Evolutionary conservation across 257 asterid species (phyloP), one percentile per base, ranked within the genome.

Genomic region (Jaltomata sinuosa): DNA sequence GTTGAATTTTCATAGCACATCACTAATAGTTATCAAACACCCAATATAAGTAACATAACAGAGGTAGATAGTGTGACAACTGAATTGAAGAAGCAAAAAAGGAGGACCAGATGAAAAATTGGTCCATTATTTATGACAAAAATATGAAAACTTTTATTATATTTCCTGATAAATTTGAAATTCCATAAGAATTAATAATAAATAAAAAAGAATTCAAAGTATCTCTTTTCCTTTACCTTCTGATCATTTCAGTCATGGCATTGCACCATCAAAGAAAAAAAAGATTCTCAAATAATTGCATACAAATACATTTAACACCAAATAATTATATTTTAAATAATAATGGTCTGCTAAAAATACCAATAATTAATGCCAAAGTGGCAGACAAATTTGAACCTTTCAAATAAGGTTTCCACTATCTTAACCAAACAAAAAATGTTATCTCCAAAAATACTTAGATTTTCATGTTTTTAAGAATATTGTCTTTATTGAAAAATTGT

Each of bases 381-480:
- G 82, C 82, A 77, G 82, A 77, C 82, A 77, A 50, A 77, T 49
- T 49, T 77, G 64, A 77, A 77, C 82, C 82, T 77, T 29, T 49
- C 82, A 49, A 77, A 49, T 77, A 49, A 77, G 82, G 57, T 47
- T 77, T 77, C 82, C 82, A 77, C 64, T 77, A 77, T 77, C 82
- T 77, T 47, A 77, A 77, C 82, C 64, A 77, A 77, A 49, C 82
- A 77, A 47, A 77, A 29, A 34, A 29, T 49, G 82, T 50, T 27
- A 76, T 29, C 45, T 18, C 11, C 19, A 49, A 77, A 77, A 49
- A 77, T 77, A 77, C 27, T 8, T 27, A 27, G 8, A 8, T 76
- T 76, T 76, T 27, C 38, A 76, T 47, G 40, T 18, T 49, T 77
- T 77, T 27, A 77, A 77, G 40, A 45, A 25, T 76, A 6, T 27